phyloP scores from a whole-genome alignment of 495 filamentous ascomycete species.

The Thermothielavioides terrestris region DNA sequence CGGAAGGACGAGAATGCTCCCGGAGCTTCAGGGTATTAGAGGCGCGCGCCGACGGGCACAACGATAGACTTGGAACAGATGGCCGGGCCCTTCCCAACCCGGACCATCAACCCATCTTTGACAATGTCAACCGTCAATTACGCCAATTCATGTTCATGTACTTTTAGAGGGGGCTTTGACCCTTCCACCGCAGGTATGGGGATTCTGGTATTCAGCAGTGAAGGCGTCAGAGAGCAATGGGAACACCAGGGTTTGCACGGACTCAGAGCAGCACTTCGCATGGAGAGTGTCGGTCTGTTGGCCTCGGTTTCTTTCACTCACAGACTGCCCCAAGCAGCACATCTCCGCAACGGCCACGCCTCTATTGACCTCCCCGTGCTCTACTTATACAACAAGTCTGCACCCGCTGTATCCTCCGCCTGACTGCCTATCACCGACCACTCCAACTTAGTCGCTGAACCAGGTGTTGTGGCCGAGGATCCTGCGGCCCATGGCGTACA shows the following conservation, averaged over 20 bases:
- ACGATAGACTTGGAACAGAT: neutral
- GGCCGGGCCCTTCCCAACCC: neutral
- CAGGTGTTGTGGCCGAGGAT: constrained; percentile 78
- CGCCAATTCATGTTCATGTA: constrained; percentile 14
- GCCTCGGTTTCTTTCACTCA: too few relatives aligned
- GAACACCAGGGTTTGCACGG: constrained; percentile 4
- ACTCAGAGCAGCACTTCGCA: neutral
- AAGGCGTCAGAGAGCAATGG: constrained; percentile 8
- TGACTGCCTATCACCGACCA: neutral
- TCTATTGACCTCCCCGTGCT: constrained; percentile 10
- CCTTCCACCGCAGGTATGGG: constrained; percentile 2
- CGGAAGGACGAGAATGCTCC: constrained; percentile 93
- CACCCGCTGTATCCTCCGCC: neutral
- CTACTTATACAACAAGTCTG: constrained; percentile 20
- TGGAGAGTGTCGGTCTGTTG: neutral
- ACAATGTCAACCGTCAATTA: neutral
- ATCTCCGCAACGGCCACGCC: too few relatives aligned
- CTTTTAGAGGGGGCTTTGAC: constrained; percentile 8
- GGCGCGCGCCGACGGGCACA: neutral
- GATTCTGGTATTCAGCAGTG: constrained; percentile 5
- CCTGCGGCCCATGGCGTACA: constrained; percentile 51
- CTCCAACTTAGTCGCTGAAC: constrained; percentile 50
- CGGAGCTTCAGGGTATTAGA: constrained; percentile 54
- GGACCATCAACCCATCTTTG: neutral
- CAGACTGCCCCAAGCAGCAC: too few relatives aligned